These are phyloP conservation scores for Carex kokanica DNA, from an alignment of 176 grass and related monocot species.

Conservation along the genomic window DNA sequence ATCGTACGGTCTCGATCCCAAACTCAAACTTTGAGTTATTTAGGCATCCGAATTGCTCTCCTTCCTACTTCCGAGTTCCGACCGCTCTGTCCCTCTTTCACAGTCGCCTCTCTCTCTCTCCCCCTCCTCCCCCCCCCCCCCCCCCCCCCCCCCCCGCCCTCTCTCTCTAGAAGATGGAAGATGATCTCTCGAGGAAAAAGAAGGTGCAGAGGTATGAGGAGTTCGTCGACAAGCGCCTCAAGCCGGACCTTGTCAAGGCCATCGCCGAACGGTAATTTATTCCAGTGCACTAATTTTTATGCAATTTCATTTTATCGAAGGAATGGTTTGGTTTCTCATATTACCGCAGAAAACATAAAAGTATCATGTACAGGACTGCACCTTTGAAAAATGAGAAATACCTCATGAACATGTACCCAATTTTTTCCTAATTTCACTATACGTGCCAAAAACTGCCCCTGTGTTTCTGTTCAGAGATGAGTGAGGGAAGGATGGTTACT, in stretches of 20 bases:
- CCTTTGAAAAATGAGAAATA: not conserved
- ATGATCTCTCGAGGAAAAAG: constrained; percentile 33
- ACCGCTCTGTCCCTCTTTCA: too few species aligned
- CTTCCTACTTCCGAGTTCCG: too few species aligned
- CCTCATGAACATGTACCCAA: not conserved
- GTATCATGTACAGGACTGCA: not conserved
- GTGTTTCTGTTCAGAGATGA: not conserved
- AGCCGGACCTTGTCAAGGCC: constrained; percentile 70
- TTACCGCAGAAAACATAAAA: not conserved
- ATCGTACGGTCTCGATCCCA: too few species aligned
- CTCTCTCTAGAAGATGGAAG: constrained; percentile 22
- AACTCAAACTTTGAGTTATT: too few species aligned
- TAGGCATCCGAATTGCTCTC: too few species aligned
- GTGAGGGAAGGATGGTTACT: not conserved
- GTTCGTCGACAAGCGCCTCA: constrained; percentile 64
- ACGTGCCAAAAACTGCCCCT: not conserved
- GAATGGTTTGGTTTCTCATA: not conserved
- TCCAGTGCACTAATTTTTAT: not conserved
- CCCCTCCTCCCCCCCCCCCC: not conserved
- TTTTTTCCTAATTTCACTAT: not conserved
- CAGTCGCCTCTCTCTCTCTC: too few species aligned
- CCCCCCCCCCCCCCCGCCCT: not conserved
- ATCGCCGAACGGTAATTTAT: constrained; percentile 43
- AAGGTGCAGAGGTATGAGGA: constrained; percentile 79
- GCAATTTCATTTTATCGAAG: not conserved